Base-by-base conservation (phyloP, 192 early-diverging fungal species). In the Rhizophagus clarus region DNA sequence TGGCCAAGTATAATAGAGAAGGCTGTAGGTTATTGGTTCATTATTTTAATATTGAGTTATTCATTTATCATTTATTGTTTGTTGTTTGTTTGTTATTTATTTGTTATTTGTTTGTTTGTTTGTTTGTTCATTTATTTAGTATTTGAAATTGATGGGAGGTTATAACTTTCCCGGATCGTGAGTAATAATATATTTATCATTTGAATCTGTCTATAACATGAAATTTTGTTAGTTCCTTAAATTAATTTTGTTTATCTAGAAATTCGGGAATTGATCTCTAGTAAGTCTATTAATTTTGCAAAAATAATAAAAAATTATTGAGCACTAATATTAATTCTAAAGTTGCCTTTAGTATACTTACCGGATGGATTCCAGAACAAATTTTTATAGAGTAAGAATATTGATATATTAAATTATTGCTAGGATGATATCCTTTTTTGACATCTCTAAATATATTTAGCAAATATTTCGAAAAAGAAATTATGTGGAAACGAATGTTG, bases 121-220 rank as follows among this genome's bases (percentile, higher is more conserved):
- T 49, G 51, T 81, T 4, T 6, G 42, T 26, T 34, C 31, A 61
- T 74, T 34, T 34, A 66, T 47, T 60, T 75, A 90, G 79, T 98
- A 96, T 80, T 91, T 97, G 91, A 98, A 98, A 84, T 83, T 97
- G 1, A 96, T 95, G 93, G 97, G 97, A 64, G 97, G 97, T 24
- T 98, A 97, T 81, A 93, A 95, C 81, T 98, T 97, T 83, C 96
- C 95, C 2, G 97, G 96, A 66, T 96, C 96, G 85, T 90, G 87
- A 81, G 89, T 88, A 49, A 40, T 7, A 24, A 67, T 64, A 77
- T 47, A 49, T 28, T 45, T 28, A n/a, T 17, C 2, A 11, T 67
- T 67, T 67, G 37, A 49, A 64, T 31, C 1, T 10, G 32, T 47
- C 11, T 32, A 32, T 4, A 28, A 37, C 26, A 31, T 40, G 3